A percentile compares a stretch with the other conserved stretches of the same genome.
Evolutionary conservation across 306 rosid genomes (phyloP).

Genomic region (Citrullus mucosospermus): DNA sequence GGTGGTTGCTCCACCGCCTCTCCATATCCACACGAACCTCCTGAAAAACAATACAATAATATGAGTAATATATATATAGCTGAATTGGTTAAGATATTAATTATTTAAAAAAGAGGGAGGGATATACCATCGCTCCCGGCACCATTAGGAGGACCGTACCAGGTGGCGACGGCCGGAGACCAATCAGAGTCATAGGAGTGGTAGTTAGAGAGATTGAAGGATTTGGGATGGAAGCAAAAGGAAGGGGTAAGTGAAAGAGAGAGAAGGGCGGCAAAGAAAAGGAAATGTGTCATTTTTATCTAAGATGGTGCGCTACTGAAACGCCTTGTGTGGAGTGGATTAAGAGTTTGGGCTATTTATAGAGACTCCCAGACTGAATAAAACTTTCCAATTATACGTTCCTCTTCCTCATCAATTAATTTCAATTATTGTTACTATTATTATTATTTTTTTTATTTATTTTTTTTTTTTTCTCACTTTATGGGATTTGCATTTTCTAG

Average conservation of each 20-base stretch:
- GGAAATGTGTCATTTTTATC: not conserved
- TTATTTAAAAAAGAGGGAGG: too few relatives aligned
- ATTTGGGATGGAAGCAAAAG: conserved; percentile 6
- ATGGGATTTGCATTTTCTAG: not conserved
- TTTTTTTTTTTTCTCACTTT: not conserved
- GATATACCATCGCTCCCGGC: conserved; percentile 10
- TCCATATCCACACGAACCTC: conserved; percentile 56
- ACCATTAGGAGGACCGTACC: conserved; percentile 7
- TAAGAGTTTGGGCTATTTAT: not conserved
- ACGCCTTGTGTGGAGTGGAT: not conserved
- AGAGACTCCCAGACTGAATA: not conserved
- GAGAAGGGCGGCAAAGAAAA: not conserved
- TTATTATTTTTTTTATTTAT: too few relatives aligned
- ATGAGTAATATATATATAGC: too few relatives aligned
- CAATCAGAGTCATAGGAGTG: not conserved
- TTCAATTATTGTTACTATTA: too few relatives aligned
- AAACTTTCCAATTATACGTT: too few relatives aligned
- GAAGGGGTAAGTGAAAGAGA: not conserved
- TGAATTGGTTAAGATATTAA: too few relatives aligned
- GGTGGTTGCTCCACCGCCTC: conserved; percentile 44
- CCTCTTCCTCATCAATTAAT: not conserved
- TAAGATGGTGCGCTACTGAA: not conserved
- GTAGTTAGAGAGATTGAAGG: not conserved
- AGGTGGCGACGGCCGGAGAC: conserved; percentile 12
- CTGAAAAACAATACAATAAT: not conserved